Evolutionary conservation across 495 filamentous ascomycete species (phyloP), one percentile per base, ranked within the genome.

Genomic region (Penicillium chermesinum): DNA sequence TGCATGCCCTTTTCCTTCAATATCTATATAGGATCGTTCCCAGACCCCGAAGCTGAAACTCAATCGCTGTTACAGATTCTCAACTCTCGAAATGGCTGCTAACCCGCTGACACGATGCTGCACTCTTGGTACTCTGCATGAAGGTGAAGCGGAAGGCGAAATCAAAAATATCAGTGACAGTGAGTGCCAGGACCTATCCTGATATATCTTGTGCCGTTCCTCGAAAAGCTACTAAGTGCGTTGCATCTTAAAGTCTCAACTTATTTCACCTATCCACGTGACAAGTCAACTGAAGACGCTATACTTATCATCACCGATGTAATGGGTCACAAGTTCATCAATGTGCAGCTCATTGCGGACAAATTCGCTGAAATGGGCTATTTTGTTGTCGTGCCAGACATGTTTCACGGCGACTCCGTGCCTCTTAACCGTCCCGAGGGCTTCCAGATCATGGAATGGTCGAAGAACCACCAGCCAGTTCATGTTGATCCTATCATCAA

Each of bases 311-410:
- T 69, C 8, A 61, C 63, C 4, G 65, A 69, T 32, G 55, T 63
- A 10, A 57, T 64, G 25, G 65, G 62, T 7, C 58, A 62, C 41
- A 27, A 44, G 1, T 49, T 65, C 44, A 59, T 54, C 44, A 66
- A 66, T 34, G 53, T 44, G 13, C 65, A 63, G 41, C 52, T 66
- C 2, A 58, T 66, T 35, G 87, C 87, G 44, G 87, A 91, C 68
- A 81, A 87, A 58, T 84, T 81, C 50, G 87, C 87, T 25, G 79
- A 78, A 40, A 82, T 84, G 50, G 88, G 87, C 32, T 93, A 89
- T 63, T 76, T 86, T 15, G 81, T 82, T 35, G 60, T 88, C 12
- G 74, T 91, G 53, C 75, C 86, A 46, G 88, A 66, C 37, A 54
- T 66, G 10, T 69, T 69, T 46, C 16, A 57, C 35, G 63, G 59